Conservation (phyloP, 805 yeast species). For the Candida boidinii region DNA sequence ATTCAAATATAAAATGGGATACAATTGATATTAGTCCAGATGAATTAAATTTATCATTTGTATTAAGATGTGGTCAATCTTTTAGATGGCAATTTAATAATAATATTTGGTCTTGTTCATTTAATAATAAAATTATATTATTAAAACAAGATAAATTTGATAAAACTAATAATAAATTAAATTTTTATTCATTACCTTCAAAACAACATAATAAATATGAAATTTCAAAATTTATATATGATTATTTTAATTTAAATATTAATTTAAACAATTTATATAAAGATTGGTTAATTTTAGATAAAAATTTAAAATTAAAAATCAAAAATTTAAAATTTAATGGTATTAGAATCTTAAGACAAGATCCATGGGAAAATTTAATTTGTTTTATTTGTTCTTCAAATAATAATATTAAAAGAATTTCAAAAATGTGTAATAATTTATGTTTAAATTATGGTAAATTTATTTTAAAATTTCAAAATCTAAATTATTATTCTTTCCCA, state of each 20-base stretch:
- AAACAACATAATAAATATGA: constrained; percentile 22
- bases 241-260: constrained; percentile 65
- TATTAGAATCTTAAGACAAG: constrained; percentile 80
- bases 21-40: too few relatives aligned
- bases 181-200: constrained; percentile 39
- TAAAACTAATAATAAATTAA: constrained; percentile 22
- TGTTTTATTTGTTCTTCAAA: constrained; percentile 94
- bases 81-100: constrained; percentile 66
- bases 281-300: constrained; percentile 55
- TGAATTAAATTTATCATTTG: constrained; percentile 58
- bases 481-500: constrained; percentile 68
- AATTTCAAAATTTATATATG: constrained; percentile 36
- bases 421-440: constrained; percentile 81
- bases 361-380: constrained; percentile 92
- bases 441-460: constrained; percentile 62
- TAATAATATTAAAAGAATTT: constrained; percentile 87
- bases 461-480: constrained; percentile 44
- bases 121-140: constrained; percentile 51
- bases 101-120: constrained; percentile 58
- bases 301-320: constrained; percentile 30
- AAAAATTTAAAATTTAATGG: constrained; percentile 52
- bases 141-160: constrained; percentile 52
- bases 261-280: constrained; percentile 43
- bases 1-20: too few relatives aligned
- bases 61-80: constrained; percentile 79